These are phyloP conservation scores for Penicillium oxalicum DNA, from an alignment of 2,329 filamentous ascomycete species.

Conservation along the genomic window DNA sequence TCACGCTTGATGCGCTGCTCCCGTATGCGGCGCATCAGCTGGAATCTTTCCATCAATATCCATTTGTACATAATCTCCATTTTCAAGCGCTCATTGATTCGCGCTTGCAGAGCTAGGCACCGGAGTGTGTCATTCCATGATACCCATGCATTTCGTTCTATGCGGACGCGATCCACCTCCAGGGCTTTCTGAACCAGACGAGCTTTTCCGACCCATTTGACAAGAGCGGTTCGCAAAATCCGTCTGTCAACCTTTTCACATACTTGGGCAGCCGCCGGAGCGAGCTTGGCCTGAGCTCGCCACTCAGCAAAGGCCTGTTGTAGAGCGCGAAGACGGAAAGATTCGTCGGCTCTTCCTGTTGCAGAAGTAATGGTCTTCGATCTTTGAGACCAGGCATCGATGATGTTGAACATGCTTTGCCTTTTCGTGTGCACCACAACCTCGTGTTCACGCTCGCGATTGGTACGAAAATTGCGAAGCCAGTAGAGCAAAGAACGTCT, in stretches of 20 bases:
- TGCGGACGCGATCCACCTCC: conserved; percentile 46
- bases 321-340: conserved; percentile 29
- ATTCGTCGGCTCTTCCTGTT: conserved; percentile 27
- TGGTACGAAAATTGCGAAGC: conserved; percentile 36
- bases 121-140: conserved; percentile 59
- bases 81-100: conserved; percentile 52
- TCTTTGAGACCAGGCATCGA: conserved; percentile 33
- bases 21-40: conserved; percentile 35
- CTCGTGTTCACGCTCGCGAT: conserved; percentile 36
- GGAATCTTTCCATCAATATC: conserved; percentile 48
- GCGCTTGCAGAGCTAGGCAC: conserved; percentile 46
- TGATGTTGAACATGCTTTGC: conserved; percentile 21
- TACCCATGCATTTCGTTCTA: conserved; percentile 54
- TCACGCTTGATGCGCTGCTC: conserved; percentile 37
- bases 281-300: conserved; percentile 39
- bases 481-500: conserved; percentile 37
- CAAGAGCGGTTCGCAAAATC: conserved; percentile 43
- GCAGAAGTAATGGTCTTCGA: conserved; percentile 23
- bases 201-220: conserved; percentile 46
- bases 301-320: conserved; percentile 39
- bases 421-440: conserved; percentile 30
- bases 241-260: conserved; percentile 42
- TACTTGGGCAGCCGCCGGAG: conserved; percentile 39
- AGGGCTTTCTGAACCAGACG: conserved; percentile 44
- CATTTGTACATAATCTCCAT: conserved; percentile 56